Base-by-base conservation (phyloP, 2,329 filamentous ascomycete genomes). In the Neocatenulostroma microsporum region DNA sequence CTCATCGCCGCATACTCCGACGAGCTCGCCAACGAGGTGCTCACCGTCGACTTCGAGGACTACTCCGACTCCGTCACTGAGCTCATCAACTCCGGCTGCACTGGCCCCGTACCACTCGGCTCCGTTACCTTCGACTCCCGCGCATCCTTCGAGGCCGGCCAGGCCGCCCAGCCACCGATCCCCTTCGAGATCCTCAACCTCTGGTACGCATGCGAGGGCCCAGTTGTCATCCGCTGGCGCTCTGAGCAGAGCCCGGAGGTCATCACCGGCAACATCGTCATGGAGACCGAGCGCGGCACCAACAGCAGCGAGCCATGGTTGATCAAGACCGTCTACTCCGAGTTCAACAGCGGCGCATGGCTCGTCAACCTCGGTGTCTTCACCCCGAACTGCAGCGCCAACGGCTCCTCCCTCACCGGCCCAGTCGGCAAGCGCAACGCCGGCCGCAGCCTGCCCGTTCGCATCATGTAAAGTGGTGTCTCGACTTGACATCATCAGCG, bases 171-270 rank as follows among this genome's bases (percentile, higher is more conserved):
- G 39, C 49, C 54, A 5, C 36, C 39, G 19, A 55, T 57, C 19
- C 54, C 55, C 4, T 58, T 57, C 43, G 43, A 52, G 32, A 51
- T 54, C 26, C 37, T 57, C 14, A 53, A 57, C 40, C 27, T 54
- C 21, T 58, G 55, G 55, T 46, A 56, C 42, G 49, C 51, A 20
- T 58, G 55, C 44, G 43, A 50, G 11, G 43, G 43, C 30, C 48
- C 50, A 1, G 53, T 55, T 39, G 48, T 54, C 28, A 45, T 58
- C 33, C 45, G 54, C 26, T 58, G 55, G 55, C 30, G 39, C 8
- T 40, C 38, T 11, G 41, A 39, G 11, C 47, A 46, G 10, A 39
- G 28, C n/a, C 45, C 51, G 2, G 45, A 53, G 42, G 37, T 41
- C 19, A 46, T 55, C 21, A 52, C 49, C 1, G 48, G 55, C 27